phyloP scores from a whole-genome alignment of 331 rosid species.

The Phaseolus coccineus region DNA sequence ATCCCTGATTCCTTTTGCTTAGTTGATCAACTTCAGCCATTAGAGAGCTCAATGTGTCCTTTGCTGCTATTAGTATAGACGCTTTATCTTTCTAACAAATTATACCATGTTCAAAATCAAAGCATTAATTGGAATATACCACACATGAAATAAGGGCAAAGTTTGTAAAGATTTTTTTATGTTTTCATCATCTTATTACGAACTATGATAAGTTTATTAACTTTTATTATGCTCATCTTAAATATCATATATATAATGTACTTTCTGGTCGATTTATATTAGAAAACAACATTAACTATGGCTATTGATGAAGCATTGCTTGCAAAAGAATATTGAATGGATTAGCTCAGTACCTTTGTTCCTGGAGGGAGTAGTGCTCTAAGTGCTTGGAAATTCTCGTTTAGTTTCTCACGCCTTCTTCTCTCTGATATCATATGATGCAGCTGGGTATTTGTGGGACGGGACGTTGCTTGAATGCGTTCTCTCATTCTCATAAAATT shows the following conservation, averaged over 20 bases:
- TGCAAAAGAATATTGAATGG: not conserved
- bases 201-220: too few relatives aligned
- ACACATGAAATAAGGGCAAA: not conserved
- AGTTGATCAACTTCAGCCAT: conserved; percentile 65
- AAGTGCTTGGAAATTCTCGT: conserved; percentile 79
- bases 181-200: too few relatives aligned
- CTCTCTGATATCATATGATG: conserved; percentile 87
- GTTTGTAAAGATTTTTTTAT: not conserved
- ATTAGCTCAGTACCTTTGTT: conserved; percentile 70
- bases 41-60: conserved; percentile 66
- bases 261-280: not conserved
- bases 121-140: not conserved
- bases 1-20: conserved; percentile 56
- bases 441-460: conserved; percentile 67
- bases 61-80: conserved; percentile 73
- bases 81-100: conserved; percentile 81
- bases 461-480: conserved; percentile 46
- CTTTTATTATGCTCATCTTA: too few relatives aligned
- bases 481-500: conserved; percentile 61
- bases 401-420: conserved; percentile 81
- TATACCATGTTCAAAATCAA: not conserved
- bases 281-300: not conserved
- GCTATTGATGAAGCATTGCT: conserved; percentile 2
- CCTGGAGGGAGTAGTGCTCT: conserved; percentile 77
- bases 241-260: too few relatives aligned